These are phyloP conservation scores for Pseudoscleropodium purum DNA, from an alignment of 225 moss, liverwort and hornwort genomes.

Conservation along the genomic window DNA sequence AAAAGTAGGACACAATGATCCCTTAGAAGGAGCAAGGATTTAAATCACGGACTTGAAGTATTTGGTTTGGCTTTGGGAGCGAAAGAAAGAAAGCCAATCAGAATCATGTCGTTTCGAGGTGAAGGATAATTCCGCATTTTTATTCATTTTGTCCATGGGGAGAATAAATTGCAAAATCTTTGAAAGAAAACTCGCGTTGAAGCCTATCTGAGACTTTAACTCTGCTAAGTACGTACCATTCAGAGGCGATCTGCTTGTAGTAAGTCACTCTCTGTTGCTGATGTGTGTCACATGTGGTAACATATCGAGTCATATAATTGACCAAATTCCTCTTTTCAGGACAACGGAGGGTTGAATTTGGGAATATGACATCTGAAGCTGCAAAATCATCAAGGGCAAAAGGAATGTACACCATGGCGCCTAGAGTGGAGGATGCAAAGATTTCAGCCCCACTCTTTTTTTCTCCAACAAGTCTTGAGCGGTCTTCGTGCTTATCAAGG, in stretches of 20 bases:
- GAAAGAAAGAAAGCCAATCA: slow-evolving; percentile 11
- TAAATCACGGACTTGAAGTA: slow-evolving; percentile 1
- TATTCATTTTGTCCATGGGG: neutral
- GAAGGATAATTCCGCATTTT: neutral
- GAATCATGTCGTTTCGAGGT: slow-evolving; percentile 7
- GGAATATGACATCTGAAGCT: slow-evolving; percentile 1
- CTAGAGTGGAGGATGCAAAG: neutral
- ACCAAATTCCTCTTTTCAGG: neutral
- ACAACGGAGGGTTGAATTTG: slow-evolving; percentile 16
- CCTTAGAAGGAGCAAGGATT: slow-evolving; percentile 1
- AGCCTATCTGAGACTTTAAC: neutral
- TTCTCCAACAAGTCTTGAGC: neutral
- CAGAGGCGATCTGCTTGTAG: neutral
- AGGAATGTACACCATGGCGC: neutral
- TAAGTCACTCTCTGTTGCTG: neutral
- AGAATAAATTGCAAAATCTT: neutral
- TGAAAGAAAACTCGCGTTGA: neutral
- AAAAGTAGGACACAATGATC: slow-evolving; percentile 11
- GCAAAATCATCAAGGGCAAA: slow-evolving; percentile 10
- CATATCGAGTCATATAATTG: neutral
- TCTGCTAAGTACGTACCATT: neutral
- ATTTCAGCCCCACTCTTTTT: neutral
- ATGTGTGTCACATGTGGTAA: neutral
- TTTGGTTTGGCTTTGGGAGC: neutral
- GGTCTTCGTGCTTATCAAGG: neutral